Base-by-base conservation (phyloP, 768 basidiomycete species). In the Galerina marginata region DNA sequence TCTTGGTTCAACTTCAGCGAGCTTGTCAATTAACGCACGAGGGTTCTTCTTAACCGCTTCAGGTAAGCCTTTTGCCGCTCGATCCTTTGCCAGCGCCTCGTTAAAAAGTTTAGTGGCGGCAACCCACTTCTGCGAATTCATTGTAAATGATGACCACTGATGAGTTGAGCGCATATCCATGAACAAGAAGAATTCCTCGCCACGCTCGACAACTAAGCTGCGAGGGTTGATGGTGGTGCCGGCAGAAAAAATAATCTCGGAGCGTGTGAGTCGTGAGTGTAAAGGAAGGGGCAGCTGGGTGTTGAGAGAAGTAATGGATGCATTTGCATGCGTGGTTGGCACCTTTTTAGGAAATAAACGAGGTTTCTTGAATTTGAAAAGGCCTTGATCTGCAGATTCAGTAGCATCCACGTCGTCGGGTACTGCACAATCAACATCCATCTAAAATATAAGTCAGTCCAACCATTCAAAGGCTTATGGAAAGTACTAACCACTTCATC, bases 121-220 rank as follows among this genome's bases (percentile, higher is more conserved):
- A 3, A 51, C 50, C 61, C 61, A 62, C 26, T 58, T 62, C 26
- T 23, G 12, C 3, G 50, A 9, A 23, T 50, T 58, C 61, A 62
- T 62, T 4, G 23, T 23, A 25, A 58, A 54, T 10, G 56, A 29
- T 16, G 52, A 44, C 61, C 61, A 62, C 23, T 58, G 51, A 5
- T 38, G 20, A n/a, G 58, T 51, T 2, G 44, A 37, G 4, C 56
- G 56, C 56, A 58, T 54, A 7, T 62, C 56, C 61, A 62, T 62
- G 44, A 62, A 62, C 0, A 62, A 42, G 39, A 12, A 62, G 39
- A 62, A 62, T 46, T 62, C 61, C 6, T 54, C 16, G 6, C 42
- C 38, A 3, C 9, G 15, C 15, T 37, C n/a, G 3, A 62, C 50
- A 7, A 33, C 12, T 5, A 62, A 44, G n/a, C 40, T n/a, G 2